These are phyloP conservation scores for Schoenoplectus triqueter DNA, from an alignment of 202 grass and related monocot genomes.

Conservation along the genomic window DNA sequence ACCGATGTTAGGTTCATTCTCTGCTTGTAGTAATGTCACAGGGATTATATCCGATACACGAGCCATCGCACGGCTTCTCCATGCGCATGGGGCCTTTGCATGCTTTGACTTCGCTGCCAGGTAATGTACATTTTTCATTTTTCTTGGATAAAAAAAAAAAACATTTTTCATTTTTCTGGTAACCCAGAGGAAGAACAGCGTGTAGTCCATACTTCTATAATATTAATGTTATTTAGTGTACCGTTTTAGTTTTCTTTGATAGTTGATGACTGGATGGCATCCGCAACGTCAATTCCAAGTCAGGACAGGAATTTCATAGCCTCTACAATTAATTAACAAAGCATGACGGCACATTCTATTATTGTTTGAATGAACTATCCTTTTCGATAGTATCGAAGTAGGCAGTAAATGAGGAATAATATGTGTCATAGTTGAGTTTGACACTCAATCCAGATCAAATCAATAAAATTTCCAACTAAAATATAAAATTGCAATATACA, in stretches of 20 bases:
- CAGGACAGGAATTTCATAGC: neutral
- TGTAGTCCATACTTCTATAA: neutral
- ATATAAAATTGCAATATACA: neutral
- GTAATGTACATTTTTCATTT: conserved; percentile 34
- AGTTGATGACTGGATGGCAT: neutral
- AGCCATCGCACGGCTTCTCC: conserved; percentile 53
- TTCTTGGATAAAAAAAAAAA: neutral
- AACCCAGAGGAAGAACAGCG: neutral
- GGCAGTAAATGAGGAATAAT: conserved; percentile 2
- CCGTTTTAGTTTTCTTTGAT: neutral
- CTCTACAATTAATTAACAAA: neutral
- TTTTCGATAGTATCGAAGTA: conserved; percentile 6
- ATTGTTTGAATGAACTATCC: neutral
- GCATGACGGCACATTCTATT: neutral
- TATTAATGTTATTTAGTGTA: neutral
- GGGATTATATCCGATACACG: conserved; percentile 64
- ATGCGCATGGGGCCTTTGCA: conserved; percentile 68
- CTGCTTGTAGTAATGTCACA: conserved; percentile 87
- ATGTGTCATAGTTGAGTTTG: conserved; percentile 26
- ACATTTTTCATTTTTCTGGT: too few relatives aligned
- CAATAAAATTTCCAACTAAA: neutral
- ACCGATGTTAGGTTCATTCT: conserved; percentile 81
- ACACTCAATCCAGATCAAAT: conserved; percentile 10
- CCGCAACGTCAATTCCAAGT: neutral
- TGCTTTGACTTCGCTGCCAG: conserved; percentile 91